Evolutionary conservation across 2,329 filamentous ascomycete species (phyloP), one percentile per base, ranked within the genome.

Genomic region (Fusarium annulatum): DNA sequence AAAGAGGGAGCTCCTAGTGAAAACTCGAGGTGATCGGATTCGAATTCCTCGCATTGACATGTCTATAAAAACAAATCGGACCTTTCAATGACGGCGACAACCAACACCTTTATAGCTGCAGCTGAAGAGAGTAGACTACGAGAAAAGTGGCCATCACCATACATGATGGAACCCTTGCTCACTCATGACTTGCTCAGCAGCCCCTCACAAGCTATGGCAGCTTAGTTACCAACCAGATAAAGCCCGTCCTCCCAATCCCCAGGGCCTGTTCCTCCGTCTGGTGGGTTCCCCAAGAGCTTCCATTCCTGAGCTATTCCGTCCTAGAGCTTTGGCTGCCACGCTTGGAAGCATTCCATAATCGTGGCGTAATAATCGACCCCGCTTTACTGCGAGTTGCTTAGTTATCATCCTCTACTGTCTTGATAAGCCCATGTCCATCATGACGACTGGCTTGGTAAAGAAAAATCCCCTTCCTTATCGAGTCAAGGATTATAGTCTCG

Each of bases 161-260:
- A 23, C 23, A 28, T 18, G 28, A 67, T 28, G 45, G 42, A 43
- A 58, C 63, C 52, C 45, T 64, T 56, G 74, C 67, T 77, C 75
- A 68, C 74, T 72, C 66, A 76, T 68, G 48, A 64, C 66, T 77
- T 75, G 59, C 75, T 77, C 73, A 77, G 73, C 75, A 76, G 60
- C 72, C 67, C 67, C 74, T 76, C 67, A 68, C 21, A 53, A 69
- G 21, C 55, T 58, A 26, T 42, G n/a, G 21, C 42, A 52, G 62
- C 28, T 67, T 60, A 46, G 45, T 61, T 71, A 60, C 43, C 55
- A 57, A 53, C 57, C 56, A 60, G 46, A 48, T 23, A 68, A 68
- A 51, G 30, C 43, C 64, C n/a, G 51, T n/a, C 46, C 28, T 33
- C 19, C 39, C 65, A 69, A 69, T 52, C 33, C 51, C 41, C n/a